Conservation (phyloP, 108 stramenopile species). For the Schizochytrium sp. region DNA sequence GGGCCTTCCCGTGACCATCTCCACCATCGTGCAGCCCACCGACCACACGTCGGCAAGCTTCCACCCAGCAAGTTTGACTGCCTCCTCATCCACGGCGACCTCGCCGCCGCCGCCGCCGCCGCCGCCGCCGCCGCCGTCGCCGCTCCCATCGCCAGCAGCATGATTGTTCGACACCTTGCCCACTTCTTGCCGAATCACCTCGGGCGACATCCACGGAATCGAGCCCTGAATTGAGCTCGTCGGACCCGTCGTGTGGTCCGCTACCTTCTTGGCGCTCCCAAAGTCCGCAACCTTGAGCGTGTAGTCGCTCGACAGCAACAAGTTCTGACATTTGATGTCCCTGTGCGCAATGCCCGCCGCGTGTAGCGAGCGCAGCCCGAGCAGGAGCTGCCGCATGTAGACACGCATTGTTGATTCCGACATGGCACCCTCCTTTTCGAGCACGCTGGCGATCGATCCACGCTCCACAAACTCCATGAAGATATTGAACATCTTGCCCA, state of each 20-base stretch:
- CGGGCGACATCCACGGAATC: conserved; percentile 62
- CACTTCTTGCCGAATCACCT: conserved; percentile 39
- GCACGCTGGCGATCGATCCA: neutral
- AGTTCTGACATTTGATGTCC: neutral
- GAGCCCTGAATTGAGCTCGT: conserved; percentile 49
- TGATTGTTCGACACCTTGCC: neutral
- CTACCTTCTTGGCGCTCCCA: conserved; percentile 13
- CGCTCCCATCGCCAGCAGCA: too few relatives aligned
- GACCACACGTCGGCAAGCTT: conserved; percentile 56
- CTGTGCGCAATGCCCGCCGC: conserved; percentile 12
- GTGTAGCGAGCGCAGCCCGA: neutral
- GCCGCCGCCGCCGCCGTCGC: too few relatives aligned
- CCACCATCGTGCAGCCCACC: conserved; percentile 58
- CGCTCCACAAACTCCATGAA: conserved; percentile 20
- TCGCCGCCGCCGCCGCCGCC: too few relatives aligned
- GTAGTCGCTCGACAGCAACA: neutral
- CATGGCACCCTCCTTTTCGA: neutral
- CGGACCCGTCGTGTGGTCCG: neutral
- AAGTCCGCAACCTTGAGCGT: neutral
- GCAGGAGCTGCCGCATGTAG: neutral
- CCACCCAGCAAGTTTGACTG: conserved; percentile 28
- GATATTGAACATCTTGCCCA: neutral
- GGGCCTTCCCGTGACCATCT: conserved; percentile 54
- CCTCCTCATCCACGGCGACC: neutral
- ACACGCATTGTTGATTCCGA: neutral